Evolutionary conservation across 495 filamentous ascomycete species (phyloP).

Genomic region (Penicillium angulare): DNA sequence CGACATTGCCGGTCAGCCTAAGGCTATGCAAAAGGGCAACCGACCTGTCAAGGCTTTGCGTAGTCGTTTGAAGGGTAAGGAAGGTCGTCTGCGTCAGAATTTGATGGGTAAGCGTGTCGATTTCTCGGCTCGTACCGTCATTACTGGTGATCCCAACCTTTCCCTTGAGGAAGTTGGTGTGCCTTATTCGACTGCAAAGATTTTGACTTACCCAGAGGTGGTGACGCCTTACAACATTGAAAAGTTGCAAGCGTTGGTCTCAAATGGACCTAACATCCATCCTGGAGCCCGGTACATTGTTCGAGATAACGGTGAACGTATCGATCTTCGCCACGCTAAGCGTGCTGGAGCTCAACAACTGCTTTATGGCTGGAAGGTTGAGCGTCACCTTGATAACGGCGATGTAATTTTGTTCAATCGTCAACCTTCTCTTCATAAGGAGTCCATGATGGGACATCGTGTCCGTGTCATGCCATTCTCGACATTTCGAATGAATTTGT

Average conservation of each 20-base stretch:
- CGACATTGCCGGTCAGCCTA: constrained; percentile 93
- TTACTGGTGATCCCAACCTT: constrained; percentile 95
- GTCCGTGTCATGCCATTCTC: constrained; percentile 98
- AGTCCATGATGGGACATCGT: constrained; percentile 99
- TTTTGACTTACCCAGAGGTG: constrained; percentile 92
- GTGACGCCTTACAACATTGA: constrained; percentile 98
- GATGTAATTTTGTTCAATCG: constrained; percentile 99
- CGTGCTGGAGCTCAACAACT: constrained; percentile 77
- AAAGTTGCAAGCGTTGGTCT: constrained; percentile 81
- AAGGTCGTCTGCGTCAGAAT: constrained; percentile 94
- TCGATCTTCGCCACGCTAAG: constrained; percentile 90
- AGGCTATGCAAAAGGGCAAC: constrained; percentile 94
- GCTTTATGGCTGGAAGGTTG: constrained; percentile 97
- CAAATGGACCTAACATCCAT: constrained; percentile 90
- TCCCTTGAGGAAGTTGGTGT: constrained; percentile 97
- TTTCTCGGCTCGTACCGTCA: constrained; percentile 98
- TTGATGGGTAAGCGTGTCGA: constrained; percentile 99
- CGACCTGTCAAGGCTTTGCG: constrained; percentile 94
- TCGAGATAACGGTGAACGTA: constrained; percentile 83
- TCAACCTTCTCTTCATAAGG: constrained; percentile 97
- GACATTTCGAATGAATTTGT: constrained; percentile 94
- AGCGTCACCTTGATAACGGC: constrained; percentile 90
- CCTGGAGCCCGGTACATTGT: constrained; percentile 96
- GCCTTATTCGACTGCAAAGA: constrained; percentile 81
- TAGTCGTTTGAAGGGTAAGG: constrained; percentile 95